A percentile compares a stretch with the other conserved stretches of the same genome.
Evolutionary conservation across 1,139 yeast genomes (phyloP).

Genomic region (Arxiozyma slooffiae): DNA sequence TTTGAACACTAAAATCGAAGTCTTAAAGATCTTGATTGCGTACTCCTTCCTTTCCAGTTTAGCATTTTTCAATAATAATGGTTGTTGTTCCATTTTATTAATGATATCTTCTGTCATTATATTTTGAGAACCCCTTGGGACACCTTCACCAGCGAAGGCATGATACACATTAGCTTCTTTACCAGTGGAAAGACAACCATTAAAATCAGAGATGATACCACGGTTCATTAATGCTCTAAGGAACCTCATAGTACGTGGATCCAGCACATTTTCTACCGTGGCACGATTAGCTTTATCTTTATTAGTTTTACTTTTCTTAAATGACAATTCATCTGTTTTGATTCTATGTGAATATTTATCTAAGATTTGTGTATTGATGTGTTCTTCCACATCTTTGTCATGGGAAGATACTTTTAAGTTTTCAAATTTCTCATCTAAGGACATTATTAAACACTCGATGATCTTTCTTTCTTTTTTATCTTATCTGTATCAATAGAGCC

Average conservation of each 20-base stretch:
- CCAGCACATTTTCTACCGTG: slow-evolving; percentile 92
- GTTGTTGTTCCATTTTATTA: slow-evolving; percentile 4
- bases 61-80: not conserved
- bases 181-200: slow-evolving; percentile 94
- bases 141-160: slow-evolving; percentile 61
- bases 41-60: slow-evolving; percentile 38
- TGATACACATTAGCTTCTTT: slow-evolving; percentile 98
- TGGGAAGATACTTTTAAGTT: slow-evolving; percentile 10
- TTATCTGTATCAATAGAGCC: too few species aligned
- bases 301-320: slow-evolving; percentile 48
- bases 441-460: slow-evolving; percentile 8
- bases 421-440: slow-evolving; percentile 18
- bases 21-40: slow-evolving; percentile 91
- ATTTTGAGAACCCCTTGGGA: slow-evolving; percentile 4
- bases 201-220: slow-evolving; percentile 73
- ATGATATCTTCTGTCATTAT: slow-evolving; percentile 7
- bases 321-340: slow-evolving; percentile 45
- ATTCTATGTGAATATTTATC: slow-evolving; percentile 55
- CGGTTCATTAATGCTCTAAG: slow-evolving; percentile 71
- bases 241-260: slow-evolving; percentile 84
- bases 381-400: slow-evolving; percentile 6
- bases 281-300: slow-evolving; percentile 89
- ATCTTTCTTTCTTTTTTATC: not conserved
- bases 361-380: slow-evolving; percentile 48
- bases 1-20: slow-evolving; percentile 89